A percentile compares a stretch with the other conserved stretches of the same genome.
Evolutionary conservation across 2,329 filamentous ascomycete genomes (phyloP).

Genomic region (Ascochyta koolunga): DNA sequence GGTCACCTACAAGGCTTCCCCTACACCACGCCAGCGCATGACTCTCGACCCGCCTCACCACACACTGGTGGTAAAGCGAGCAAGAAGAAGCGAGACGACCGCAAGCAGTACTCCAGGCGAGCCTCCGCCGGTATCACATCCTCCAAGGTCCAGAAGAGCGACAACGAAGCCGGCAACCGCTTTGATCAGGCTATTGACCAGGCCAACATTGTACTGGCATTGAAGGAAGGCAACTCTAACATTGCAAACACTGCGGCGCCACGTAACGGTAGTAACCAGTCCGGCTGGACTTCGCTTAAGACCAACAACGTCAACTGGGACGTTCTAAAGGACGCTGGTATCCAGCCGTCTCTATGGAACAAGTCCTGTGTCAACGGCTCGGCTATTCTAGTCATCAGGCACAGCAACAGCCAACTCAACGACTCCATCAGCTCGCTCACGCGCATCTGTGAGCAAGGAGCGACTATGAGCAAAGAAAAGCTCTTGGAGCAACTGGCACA

Average conservation of each 20-base stretch:
- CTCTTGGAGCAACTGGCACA: background rate
- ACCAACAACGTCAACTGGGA: slow-evolving; percentile 28
- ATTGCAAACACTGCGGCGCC: slow-evolving; percentile 16
- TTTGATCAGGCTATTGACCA: slow-evolving; percentile 10
- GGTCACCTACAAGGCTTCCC: slow-evolving; percentile 8
- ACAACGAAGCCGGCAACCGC: slow-evolving; percentile 18
- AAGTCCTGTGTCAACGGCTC: slow-evolving; percentile 21
- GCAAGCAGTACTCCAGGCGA: slow-evolving; percentile 14
- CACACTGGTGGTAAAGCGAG: slow-evolving; percentile 14
- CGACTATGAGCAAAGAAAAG: background rate
- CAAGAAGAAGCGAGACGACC: slow-evolving; percentile 19
- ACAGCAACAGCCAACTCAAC: slow-evolving; percentile 8
- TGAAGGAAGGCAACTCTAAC: slow-evolving; percentile 14
- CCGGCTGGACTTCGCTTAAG: slow-evolving; percentile 26
- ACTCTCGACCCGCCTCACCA: background rate
- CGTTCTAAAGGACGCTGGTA: slow-evolving; percentile 15
- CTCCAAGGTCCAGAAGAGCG: slow-evolving; percentile 12
- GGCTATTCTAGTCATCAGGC: slow-evolving; percentile 7
- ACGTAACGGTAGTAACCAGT: slow-evolving; percentile 1
- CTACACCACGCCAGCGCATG: background rate
- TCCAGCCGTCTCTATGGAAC: slow-evolving; percentile 20
- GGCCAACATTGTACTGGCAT: slow-evolving; percentile 3
- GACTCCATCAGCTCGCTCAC: background rate
- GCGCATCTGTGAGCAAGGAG: background rate
- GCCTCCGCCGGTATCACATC: background rate